A percentile compares a stretch with the other conserved stretches of the same genome.
Conservation (phyloP, 208 protist genomes). For the Crithidia acanthocephali region DNA sequence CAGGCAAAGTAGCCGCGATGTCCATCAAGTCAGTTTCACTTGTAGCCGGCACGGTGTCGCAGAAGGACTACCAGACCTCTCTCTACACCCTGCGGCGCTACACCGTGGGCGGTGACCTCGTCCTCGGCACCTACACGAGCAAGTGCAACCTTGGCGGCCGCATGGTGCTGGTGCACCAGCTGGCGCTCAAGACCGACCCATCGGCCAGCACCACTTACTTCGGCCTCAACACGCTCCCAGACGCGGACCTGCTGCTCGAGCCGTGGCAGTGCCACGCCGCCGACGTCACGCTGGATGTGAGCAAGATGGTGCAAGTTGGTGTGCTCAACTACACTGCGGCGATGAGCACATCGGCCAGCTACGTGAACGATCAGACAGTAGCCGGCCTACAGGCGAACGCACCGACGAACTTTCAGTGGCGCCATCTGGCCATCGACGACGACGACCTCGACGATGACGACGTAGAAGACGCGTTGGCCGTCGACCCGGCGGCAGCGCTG, state of each 20-base stretch:
- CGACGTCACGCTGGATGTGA: constrained; percentile 18
- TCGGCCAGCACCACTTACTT: background rate
- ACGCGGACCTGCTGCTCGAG: constrained; percentile 17
- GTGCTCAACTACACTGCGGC: background rate
- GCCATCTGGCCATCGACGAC: background rate
- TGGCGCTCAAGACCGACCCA: background rate
- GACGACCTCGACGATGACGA: background rate
- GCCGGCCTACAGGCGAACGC: constrained; percentile 1
- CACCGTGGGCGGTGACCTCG: constrained; percentile 16
- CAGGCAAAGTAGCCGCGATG: background rate
- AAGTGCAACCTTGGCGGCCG: constrained; percentile 31
- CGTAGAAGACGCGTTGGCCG: background rate
- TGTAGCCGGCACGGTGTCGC: background rate
- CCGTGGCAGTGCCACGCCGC: constrained; percentile 19
- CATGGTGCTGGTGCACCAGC: constrained; percentile 27
- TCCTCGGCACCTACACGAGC: constrained; percentile 10
- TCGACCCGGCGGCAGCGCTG: background rate
- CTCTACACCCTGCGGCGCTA: constrained; percentile 1
- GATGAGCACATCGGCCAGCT: background rate
- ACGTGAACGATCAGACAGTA: constrained; percentile 14
- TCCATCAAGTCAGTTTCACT: constrained; percentile 10
- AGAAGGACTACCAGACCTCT: background rate
- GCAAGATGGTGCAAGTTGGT: constrained; percentile 14
- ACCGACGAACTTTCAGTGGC: background rate
- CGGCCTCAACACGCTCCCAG: constrained; percentile 6